Conservation (phyloP, 139 green algal species). For the Eudorina sp. region DNA sequence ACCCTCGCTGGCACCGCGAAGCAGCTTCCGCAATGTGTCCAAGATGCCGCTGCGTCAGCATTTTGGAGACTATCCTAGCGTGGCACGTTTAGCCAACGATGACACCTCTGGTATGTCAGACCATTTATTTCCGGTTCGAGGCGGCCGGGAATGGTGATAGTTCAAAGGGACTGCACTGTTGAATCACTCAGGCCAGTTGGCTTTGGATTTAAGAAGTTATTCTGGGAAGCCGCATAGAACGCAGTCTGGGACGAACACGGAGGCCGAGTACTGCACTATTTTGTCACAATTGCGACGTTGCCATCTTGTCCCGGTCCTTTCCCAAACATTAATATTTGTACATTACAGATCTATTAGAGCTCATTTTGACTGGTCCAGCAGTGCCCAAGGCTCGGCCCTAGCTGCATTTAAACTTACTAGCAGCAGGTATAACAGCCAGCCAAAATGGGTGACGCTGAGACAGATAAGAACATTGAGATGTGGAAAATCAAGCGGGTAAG, state of each 20-base stretch:
- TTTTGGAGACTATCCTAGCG: too few species aligned
- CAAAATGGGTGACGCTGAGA: constrained; percentile 58
- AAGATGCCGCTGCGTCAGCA: background rate
- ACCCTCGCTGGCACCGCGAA: background rate
- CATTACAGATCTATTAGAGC: background rate
- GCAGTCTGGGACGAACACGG: too few species aligned
- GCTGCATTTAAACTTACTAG: background rate
- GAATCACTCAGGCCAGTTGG: too few species aligned
- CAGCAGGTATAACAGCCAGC: constrained; percentile 1
- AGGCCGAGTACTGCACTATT: too few species aligned
- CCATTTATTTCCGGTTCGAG: too few species aligned
- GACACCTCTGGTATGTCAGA: too few species aligned
- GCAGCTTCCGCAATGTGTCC: background rate
- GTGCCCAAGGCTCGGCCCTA: constrained; percentile 5
- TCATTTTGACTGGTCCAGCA: background rate
- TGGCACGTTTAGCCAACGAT: too few species aligned
- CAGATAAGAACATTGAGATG: constrained; percentile 91
- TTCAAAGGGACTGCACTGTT: too few species aligned
- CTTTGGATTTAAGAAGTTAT: background rate
- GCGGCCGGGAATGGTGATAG: too few species aligned
- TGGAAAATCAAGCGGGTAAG: constrained; percentile 96
- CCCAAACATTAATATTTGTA: background rate
- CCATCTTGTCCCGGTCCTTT: too few species aligned
- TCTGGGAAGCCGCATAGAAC: background rate
- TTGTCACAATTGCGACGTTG: too few species aligned